A percentile compares a stretch with the other conserved stretches of the same genome.
These are phyloP conservation scores for Geotrichum aggregatum DNA, from an alignment of 1,139 yeast species.

Conservation along the genomic window DNA sequence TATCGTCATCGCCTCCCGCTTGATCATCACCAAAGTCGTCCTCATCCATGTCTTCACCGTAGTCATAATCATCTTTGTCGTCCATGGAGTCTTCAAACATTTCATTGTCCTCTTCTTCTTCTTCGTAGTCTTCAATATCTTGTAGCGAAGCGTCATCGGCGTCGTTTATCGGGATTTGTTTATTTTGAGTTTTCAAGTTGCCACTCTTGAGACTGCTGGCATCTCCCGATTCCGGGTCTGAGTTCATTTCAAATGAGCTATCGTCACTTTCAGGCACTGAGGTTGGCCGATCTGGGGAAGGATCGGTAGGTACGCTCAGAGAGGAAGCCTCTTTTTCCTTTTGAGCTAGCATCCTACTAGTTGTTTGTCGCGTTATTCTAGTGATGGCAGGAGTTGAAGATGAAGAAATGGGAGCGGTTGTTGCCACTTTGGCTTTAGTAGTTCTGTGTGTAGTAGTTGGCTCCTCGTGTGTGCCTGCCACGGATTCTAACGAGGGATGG, in stretches of 20 bases:
- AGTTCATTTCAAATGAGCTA: constrained; percentile 10
- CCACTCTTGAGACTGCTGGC: constrained; percentile 3
- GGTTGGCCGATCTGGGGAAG: constrained; percentile 1
- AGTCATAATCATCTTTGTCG: constrained; percentile 8
- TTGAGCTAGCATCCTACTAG: neutral
- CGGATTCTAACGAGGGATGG: neutral
- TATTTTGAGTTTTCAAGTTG: neutral
- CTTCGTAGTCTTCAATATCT: neutral
- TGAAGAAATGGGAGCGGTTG: neutral
- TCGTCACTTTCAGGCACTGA: constrained; percentile 11
- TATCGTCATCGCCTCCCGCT: constrained; percentile 14
- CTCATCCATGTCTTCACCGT: constrained; percentile 4
- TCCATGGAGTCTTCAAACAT: neutral
- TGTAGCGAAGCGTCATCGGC: constrained; percentile 8
- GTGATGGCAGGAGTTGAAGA: neutral
- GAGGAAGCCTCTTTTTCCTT: constrained; percentile 1
- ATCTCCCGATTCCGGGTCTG: constrained; percentile 6
- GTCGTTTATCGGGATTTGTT: neutral
- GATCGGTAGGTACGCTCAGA: neutral
- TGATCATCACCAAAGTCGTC: constrained; percentile 16
- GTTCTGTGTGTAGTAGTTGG: no score
- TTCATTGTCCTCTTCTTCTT: constrained; percentile 3
- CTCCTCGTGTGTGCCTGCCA: neutral
- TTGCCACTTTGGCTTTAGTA: constrained; percentile 7
- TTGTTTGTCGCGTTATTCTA: neutral